Evolutionary conservation across 345 rosid species (phyloP), one percentile per base, ranked within the genome.

Genomic region (Brassica nigra): DNA sequence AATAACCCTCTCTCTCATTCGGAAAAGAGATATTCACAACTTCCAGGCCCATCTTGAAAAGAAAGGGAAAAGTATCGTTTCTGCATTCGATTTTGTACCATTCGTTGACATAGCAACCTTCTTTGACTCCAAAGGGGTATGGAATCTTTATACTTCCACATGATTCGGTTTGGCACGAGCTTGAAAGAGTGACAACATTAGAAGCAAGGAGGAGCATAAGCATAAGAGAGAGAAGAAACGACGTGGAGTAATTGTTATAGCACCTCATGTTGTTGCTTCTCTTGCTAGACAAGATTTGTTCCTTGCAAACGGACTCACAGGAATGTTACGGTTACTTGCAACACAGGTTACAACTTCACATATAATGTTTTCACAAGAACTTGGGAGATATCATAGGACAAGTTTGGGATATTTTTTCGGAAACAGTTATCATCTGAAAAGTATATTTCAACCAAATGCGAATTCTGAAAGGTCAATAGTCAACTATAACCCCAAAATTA

Each of bases 121-220:
- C 3, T 0, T 7, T 0, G 57, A 23, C 27, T 67, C 4, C 90
- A 86, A 37, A 87, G 85, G 88, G 90, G 67, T 62, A 87, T 0
- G 86, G 87, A 58, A 87, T 76, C 77, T 37, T 71, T 2, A 83
- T 28, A 12, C 62, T 34, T 28, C 89, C 89, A 36, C 89, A 87
- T 57, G 27, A 23, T 23, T 59, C 16, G 9, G 62, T 42, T 30
- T 47, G 66, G 68, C 88, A 85, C 58, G 0, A 0, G 71, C 36
- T 68, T 15, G 71, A 42, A 3, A 36, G 20, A 23, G 18, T 3
- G 16, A 37, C 3, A 36, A 7, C 14, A 0, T 36, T 16, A 36
- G 52, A 36, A 36, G 5, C 1, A 34, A 66, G 29, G 8, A 66
- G 18, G 8, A 6, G 28, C 16, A 66, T 5, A 11, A 66, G 28